Evolutionary conservation across 352 stramenopile species (phyloP).

Genomic region (Globisporangium parvum): DNA sequence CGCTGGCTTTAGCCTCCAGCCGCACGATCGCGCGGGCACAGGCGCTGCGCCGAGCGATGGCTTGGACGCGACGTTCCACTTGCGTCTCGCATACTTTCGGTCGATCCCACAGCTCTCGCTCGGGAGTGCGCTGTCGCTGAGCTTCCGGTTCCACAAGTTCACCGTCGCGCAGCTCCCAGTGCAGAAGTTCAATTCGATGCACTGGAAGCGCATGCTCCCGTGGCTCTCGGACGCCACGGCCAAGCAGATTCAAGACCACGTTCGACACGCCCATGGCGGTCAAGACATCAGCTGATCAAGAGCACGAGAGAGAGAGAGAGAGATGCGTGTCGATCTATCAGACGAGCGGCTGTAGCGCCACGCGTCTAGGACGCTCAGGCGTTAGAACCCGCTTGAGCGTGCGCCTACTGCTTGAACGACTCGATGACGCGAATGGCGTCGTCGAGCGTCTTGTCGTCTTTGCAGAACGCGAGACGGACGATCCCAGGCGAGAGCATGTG

Average conservation of each 20-base stretch:
- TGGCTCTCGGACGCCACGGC: conserved; percentile 62
- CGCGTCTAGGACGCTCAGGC: not conserved
- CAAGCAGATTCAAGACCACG: conserved; percentile 39
- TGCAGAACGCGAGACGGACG: conserved; percentile 95
- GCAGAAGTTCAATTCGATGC: conserved; percentile 80
- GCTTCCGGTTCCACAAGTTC: conserved; percentile 76
- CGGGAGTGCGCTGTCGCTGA: conserved; percentile 61
- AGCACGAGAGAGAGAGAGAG: too few relatives aligned
- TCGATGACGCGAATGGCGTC: conserved; percentile 80
- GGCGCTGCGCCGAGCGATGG: conserved; percentile 4
- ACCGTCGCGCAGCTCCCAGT: conserved; percentile 48
- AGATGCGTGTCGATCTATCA: not conserved
- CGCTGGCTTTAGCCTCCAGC: conserved; percentile 27
- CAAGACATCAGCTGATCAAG: not conserved
- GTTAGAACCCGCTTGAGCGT: conserved; percentile 5
- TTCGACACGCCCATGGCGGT: conserved; percentile 18
- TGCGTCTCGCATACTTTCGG: conserved; percentile 55
- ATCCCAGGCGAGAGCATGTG: conserved; percentile 70
- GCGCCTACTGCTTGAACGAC: conserved; percentile 20
- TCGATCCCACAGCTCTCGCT: conserved; percentile 40
- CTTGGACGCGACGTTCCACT: conserved; percentile 44
- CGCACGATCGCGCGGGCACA: not conserved
- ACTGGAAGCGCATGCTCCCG: conserved; percentile 82
- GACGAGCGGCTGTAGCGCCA: too few relatives aligned
- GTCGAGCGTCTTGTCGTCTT: conserved; percentile 92